These are phyloP conservation scores for Sanghuangporus baumii DNA, from an alignment of 1,284 basidiomycete genomes.

Conservation along the genomic window DNA sequence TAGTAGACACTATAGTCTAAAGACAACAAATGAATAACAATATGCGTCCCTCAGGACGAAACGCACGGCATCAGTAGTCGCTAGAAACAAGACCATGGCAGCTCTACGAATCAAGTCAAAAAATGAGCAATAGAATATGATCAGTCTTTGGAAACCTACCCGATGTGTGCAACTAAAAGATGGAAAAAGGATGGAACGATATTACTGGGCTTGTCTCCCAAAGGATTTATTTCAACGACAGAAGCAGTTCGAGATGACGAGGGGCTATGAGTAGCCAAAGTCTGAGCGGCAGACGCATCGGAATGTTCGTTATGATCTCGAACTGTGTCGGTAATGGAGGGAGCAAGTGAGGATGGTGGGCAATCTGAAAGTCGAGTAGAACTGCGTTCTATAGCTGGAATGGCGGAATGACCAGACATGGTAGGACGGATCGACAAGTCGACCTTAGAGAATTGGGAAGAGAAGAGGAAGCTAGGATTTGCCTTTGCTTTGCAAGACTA, in stretches of 20 bases:
- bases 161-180: conserved; percentile 27
- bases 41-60: neutral
- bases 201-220: neutral
- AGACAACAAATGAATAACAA: conserved; percentile 15
- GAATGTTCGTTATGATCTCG: neutral
- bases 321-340: neutral
- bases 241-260: conserved; percentile 12
- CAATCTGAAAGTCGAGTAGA: neutral
- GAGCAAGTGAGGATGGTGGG: neutral
- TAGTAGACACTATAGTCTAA: conserved; percentile 80
- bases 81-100: conserved; percentile 69
- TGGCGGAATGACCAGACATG: neutral
- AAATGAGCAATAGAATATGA: neutral
- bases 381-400: neutral
- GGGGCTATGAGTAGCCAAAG: neutral
- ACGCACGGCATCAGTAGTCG: conserved; percentile 75
- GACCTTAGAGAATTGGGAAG: neutral
- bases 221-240: neutral
- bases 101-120: conserved; percentile 39
- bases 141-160: conserved; percentile 23
- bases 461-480: conserved; percentile 5
- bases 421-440: neutral
- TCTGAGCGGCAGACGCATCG: neutral
- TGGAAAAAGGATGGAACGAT: conserved; percentile 21
- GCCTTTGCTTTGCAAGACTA: neutral